These are phyloP conservation scores for Triticum urartu DNA, from an alignment of 176 grass and related monocot genomes.

Conservation along the genomic window DNA sequence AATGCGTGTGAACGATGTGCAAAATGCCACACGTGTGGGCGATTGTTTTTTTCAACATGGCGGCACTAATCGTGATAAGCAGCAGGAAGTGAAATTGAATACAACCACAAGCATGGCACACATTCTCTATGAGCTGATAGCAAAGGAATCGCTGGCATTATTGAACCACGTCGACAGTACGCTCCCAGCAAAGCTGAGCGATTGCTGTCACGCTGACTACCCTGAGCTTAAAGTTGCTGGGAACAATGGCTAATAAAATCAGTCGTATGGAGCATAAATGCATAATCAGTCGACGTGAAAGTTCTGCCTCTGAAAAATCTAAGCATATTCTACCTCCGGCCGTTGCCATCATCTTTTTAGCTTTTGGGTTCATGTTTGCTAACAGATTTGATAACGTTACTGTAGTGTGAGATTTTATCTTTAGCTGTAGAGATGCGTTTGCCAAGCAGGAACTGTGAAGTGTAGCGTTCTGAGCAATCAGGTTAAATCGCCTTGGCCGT, in stretches of 20 bases:
- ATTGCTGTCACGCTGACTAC: constrained; percentile 10
- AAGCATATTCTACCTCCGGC: constrained; percentile 19
- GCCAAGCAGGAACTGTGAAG: neutral
- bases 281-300: constrained; percentile 34
- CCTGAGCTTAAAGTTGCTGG: constrained; percentile 21
- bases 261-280: constrained; percentile 14
- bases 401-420: neutral
- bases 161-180: constrained; percentile 26
- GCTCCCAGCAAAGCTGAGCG: constrained; percentile 21
- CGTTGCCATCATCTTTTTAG: constrained; percentile 6
- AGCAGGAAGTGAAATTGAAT: no score
- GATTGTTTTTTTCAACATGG: neutral
- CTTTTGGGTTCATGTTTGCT: constrained; percentile 13
- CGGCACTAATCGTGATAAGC: neutral
- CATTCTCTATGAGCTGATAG: neutral
- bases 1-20: no score
- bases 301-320: constrained; percentile 29
- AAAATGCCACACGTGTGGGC: no score
- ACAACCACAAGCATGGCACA: no score
- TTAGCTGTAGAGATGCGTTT: neutral
- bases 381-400: neutral
- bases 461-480: neutral
- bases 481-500: neutral
- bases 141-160: constrained; percentile 3
- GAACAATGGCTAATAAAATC: constrained; percentile 23